Base-by-base conservation (phyloP, 306 rosid species). In the Trifolium pratense region DNA sequence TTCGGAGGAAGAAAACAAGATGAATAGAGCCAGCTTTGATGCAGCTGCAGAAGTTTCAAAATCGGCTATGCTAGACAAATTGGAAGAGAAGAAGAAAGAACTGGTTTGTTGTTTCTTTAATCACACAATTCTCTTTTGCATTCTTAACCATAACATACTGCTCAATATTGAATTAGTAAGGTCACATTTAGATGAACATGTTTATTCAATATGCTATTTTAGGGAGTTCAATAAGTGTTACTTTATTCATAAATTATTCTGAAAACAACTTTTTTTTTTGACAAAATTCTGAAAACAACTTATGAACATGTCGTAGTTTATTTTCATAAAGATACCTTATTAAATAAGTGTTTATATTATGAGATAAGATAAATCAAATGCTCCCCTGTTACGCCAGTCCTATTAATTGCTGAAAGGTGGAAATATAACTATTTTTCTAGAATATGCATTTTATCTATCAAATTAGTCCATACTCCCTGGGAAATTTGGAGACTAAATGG, bases 51-150 rank as follows among this genome's bases (percentile, higher is more conserved):
- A 78, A 79, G 87, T 29, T 18, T 71, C 71, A 13, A 88, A 73
- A 65, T 72, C 76, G 5, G 82, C 79, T 55, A 49, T 83, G 48
- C 82, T 84, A 17, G 90, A 89, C 21, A 79, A 91, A 77, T 73
- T 94, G 82, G 96, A 89, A 59, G 62, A 83, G 64, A 91, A 83
- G 91, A 91, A 88, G 69, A 88, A 87, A 75, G 91, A 91, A 56
- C 57, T 94, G 99, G 97, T 94, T 23, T 3, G 62, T 79, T 75
- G 56, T 55, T 66, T 66, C 49, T 75, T 73, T 39, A 68, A 37
- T 55, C 78, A 39, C 40, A 53, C 5, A 59, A 32, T 62, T 56
- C 16, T 52, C 37, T 7, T 63, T 29, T 21, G 69, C 76, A 42
- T 70, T 69, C 15, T 13, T 39, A 17, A 17, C 14, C 5, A 68